These are phyloP conservation scores for Ophiostoma ulmi DNA, from an alignment of 2,329 filamentous ascomycete genomes.

Conservation along the genomic window DNA sequence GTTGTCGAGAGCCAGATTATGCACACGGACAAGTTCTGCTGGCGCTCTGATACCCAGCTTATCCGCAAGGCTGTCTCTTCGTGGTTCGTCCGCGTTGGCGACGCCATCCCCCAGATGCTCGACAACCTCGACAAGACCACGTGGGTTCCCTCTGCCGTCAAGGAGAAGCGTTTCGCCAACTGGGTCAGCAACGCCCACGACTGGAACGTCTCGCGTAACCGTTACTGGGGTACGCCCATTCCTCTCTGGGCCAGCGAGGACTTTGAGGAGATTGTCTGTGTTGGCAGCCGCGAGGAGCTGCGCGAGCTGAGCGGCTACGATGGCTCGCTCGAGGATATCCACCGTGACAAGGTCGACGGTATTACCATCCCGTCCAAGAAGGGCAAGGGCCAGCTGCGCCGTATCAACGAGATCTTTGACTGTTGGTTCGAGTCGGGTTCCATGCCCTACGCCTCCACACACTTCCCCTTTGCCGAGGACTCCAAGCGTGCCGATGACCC, in stretches of 20 bases:
- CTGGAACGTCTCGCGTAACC: constrained; percentile 91
- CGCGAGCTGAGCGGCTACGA: constrained; percentile 80
- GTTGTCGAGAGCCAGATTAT: constrained; percentile 81
- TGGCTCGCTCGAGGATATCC: constrained; percentile 77
- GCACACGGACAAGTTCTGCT: constrained; percentile 92
- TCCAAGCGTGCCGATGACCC: constrained; percentile 77
- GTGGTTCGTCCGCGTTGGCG: constrained; percentile 88
- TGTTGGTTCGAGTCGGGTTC: constrained; percentile 52
- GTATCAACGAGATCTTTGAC: constrained; percentile 59
- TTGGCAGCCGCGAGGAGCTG: constrained; percentile 80
- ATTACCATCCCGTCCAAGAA: constrained; percentile 90
- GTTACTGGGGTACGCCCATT: constrained; percentile 76
- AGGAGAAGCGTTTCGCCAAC: constrained; percentile 83
- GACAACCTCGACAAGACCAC: constrained; percentile 82
- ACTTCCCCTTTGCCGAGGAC: constrained; percentile 65
- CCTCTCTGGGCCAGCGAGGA: constrained; percentile 77
- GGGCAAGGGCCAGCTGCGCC: constrained; percentile 59
- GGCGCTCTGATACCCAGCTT: constrained; percentile 87
- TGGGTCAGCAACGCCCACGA: constrained; percentile 90
- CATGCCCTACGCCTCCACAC: constrained; percentile 52
- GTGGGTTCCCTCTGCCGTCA: constrained; percentile 88
- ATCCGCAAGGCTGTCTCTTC: constrained; percentile 89
- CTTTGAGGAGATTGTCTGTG: constrained; percentile 75
- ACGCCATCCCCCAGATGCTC: constrained; percentile 83
- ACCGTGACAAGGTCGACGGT: constrained; percentile 86